phyloP scores from a whole-genome alignment of 495 filamentous ascomycete species.

The Beverwykella pulmonaria region DNA sequence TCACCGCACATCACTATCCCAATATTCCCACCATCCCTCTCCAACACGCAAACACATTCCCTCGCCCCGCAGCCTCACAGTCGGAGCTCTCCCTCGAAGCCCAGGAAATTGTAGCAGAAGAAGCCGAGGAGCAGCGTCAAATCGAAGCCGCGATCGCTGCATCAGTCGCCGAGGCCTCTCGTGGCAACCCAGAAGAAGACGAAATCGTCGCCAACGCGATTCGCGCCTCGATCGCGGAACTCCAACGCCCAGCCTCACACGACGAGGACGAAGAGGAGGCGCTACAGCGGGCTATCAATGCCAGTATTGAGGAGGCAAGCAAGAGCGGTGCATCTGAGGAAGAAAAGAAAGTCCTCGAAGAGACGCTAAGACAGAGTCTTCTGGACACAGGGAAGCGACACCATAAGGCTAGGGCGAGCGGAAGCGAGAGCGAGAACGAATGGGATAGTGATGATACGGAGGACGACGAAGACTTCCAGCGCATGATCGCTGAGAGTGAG shows the following conservation, averaged over 20 bases:
- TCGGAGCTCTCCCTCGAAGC: neutral
- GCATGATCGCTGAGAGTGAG: constrained; percentile 45
- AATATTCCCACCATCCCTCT: constrained; percentile 1
- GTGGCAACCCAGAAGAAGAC: constrained; percentile 68
- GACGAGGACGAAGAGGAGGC: constrained; percentile 42
- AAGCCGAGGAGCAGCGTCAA: constrained; percentile 52
- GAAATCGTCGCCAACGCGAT: constrained; percentile 68
- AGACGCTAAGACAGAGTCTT: constrained; percentile 60
- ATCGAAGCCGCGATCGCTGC: constrained; percentile 69
- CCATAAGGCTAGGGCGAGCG: constrained; percentile 1
- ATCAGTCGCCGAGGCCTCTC: constrained; percentile 69
- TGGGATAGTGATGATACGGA: constrained; percentile 44
- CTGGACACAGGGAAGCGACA: constrained; percentile 44
- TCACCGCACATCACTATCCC: neutral
- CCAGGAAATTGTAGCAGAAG: constrained; percentile 4
- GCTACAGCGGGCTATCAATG: constrained; percentile 41
- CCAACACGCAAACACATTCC: constrained; percentile 21
- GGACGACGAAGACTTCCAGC: constrained; percentile 50
- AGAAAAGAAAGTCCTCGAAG: constrained; percentile 59
- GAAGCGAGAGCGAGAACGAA: constrained; percentile 30
- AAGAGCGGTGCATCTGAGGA: constrained; percentile 45
- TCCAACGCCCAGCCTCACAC: constrained; percentile 49
- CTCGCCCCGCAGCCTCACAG: constrained; percentile 1
- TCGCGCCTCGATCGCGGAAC: constrained; percentile 64
- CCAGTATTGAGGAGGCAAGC: constrained; percentile 39